Base-by-base conservation (phyloP, 1,284 basidiomycete genomes). In the Ceratobasidium sp. region DNA sequence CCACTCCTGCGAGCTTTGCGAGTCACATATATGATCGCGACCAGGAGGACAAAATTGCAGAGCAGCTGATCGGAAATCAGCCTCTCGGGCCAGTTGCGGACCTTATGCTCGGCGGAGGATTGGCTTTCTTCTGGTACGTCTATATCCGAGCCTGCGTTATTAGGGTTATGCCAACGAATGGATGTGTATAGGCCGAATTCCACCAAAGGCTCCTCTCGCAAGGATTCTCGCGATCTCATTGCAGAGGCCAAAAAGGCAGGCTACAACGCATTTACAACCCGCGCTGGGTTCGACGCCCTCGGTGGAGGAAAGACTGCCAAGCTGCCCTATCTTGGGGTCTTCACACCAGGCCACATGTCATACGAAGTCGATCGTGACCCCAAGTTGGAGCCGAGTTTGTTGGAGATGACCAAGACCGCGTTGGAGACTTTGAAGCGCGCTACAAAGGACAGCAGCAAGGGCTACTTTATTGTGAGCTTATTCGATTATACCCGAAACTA, bases 311-410 rank as follows among this genome's bases (percentile, higher is more conserved):
- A 59, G 34, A 30, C 67, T 8, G 67, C 67, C 5, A 70, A 70
- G 45, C 71, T 76, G 72, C 62, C 78, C 73, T 58, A 77, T 76
- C 67, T 75, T 75, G 67, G 79, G 52, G n/a, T 77, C 74, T 61
- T 79, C 78, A 74, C 72, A 53, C 74, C 14, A 14, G 74, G 74
- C 10, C 79, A 80, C 76, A 79, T 79, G 78, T 72, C 76, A 1
- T 80, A 79, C 77, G 79, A 80, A 75, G 69, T 80, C 28, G 79
- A 80, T 73, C 74, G 79, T n/a, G 77, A 79, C 72, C 69, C 76
- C 0, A 77, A 73, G 4, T 45, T 70, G 23, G 76, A 80, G 74
- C 79, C 79, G 4, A 76, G 76, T 8, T 76, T 80, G 50, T 75
- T 76, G 50, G 78, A 79, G 73, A 80, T 80, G 78, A 77, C 79